Evolutionary conservation across 208 protist species (phyloP), one percentile per base, ranked within the genome.

Genomic region (Leishmania braziliensis): DNA sequence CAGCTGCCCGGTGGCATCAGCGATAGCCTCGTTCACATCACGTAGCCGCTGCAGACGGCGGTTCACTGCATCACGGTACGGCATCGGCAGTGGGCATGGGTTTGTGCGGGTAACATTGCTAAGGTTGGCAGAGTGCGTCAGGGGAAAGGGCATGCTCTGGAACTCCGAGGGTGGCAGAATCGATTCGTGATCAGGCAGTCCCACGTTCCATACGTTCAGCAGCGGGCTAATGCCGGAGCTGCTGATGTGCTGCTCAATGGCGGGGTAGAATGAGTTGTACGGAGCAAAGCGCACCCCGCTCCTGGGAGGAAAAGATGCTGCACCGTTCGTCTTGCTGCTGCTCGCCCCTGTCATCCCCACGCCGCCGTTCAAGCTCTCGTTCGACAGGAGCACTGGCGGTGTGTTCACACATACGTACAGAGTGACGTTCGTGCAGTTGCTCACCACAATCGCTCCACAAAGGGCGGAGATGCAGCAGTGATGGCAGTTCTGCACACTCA

Each of bases 191-290:
- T 90, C 90, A 1, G 93, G 93, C 33, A 97, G 77, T 1, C 93
- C 95, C 16, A 91, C 90, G 74, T 97, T 96, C 93, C 93, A 98
- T 3, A 98, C 77, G 77, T 97, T 98, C 20, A 98, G 88, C 68
- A 91, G 88, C 14, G 95, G 95, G 71, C 89, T 98, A 33, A 98
- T 90, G 58, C 95, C 95, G 0, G 95, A 92, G 74, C 63, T 86
- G 66, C 86, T 89, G 72, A 96, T 89, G 84, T 98, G 88, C 86
- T 96, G 89, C 82, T 97, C 93, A 46, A 98, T 85, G 20, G 91
- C 95, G 5, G 92, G 90, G 81, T 98, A 98, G 74, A 94, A 89
- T 2, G 95, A 93, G 88, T 98, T 98, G 82, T 98, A 98, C 50
- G 95, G 95, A 2, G 95, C 95, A 46, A 98, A 93, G 16, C 91